These are phyloP conservation scores for Magnaporthiopsis poae DNA, from an alignment of 2,329 filamentous ascomycete species.

Conservation along the genomic window DNA sequence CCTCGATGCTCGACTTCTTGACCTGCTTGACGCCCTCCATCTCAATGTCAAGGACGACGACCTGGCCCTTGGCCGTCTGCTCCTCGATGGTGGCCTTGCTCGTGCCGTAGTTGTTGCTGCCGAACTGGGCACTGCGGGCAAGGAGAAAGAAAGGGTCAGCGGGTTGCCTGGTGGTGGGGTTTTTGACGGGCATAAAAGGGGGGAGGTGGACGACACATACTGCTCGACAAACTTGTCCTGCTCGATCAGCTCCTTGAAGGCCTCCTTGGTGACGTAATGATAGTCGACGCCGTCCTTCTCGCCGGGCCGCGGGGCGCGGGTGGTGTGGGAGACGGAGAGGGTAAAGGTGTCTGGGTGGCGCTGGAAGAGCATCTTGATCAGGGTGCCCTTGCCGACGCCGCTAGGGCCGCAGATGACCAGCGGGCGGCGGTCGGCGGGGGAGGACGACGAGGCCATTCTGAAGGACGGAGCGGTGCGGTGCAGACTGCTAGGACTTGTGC, in stretches of 20 bases:
- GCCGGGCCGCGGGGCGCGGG: conserved; percentile 62
- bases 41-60: conserved; percentile 88
- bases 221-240: conserved; percentile 67
- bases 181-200: not conserved
- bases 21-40: conserved; percentile 98
- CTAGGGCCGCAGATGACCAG: conserved; percentile 73
- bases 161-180: not conserved
- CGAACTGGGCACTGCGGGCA: conserved; percentile 55
- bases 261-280: conserved; percentile 59
- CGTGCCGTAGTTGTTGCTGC: conserved; percentile 79
- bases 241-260: conserved; percentile 59
- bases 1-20: conserved; percentile 61
- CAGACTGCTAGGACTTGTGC: conserved; percentile 3
- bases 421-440: conserved; percentile 45
- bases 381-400: conserved; percentile 72
- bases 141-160: not conserved
- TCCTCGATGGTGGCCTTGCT: conserved; percentile 69
- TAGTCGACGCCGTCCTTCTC: conserved; percentile 74
- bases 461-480: not conserved
- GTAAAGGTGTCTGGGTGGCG: conserved; percentile 39
- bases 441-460: conserved; percentile 4
- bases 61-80: conserved; percentile 57
- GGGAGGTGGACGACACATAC: conserved; percentile 11
- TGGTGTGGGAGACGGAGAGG: conserved; percentile 65
- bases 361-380: conserved; percentile 62